Evolutionary conservation across 768 basidiomycete genomes (phyloP), one percentile per base, ranked within the genome.

Genomic region (Naganishia friedmannii): DNA sequence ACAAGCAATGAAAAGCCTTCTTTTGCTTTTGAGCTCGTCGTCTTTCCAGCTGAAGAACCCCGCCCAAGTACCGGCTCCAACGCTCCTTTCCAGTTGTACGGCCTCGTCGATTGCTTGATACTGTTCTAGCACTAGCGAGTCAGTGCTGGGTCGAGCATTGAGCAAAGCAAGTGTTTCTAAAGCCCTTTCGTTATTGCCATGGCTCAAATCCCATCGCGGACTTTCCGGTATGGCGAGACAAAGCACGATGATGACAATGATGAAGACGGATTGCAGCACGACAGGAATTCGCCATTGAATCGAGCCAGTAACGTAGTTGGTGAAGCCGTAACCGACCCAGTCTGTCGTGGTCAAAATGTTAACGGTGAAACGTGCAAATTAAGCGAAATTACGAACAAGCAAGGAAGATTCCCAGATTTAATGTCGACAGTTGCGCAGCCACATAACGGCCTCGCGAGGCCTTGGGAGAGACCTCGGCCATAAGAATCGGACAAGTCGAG

Each of bases 291-390:
- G 60, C 76, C 73, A 78, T 0, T 70, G 73, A 37, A 70, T 71
- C 19, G 73, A 68, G 0, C 73, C 74, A 13, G 66, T 53, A 1
- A 69, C 63, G 37, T 45, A 46, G n/a, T 56, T 63, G 29, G 73
- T 65, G 71, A 78, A 77, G 3, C 74, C 76, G 66, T 76, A 78
- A 7, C 75, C 76, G 34, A 70, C 65, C 77, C 77, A 77, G 46
- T 76, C 65, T 58, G 23, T 51, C 28, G 37, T 2, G 48, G 34
- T 23, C n/a, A 7, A 12, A 23, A 19, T 8, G 65, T 66, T 19
- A 66, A 28, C n/a, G 26, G 28, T 9, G 48, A 29, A 29, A n/a
- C 2, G 23, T 10, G n/a, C n/a, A 26, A 26, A 45, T 8, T 13
- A n/a, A 42, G 37, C 2, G 42, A 17, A 63, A 26, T 6, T 29